Evolutionary conservation across 176 grass and related monocot species (phyloP).

Genomic region (Miscanthus lutarioriparius): DNA sequence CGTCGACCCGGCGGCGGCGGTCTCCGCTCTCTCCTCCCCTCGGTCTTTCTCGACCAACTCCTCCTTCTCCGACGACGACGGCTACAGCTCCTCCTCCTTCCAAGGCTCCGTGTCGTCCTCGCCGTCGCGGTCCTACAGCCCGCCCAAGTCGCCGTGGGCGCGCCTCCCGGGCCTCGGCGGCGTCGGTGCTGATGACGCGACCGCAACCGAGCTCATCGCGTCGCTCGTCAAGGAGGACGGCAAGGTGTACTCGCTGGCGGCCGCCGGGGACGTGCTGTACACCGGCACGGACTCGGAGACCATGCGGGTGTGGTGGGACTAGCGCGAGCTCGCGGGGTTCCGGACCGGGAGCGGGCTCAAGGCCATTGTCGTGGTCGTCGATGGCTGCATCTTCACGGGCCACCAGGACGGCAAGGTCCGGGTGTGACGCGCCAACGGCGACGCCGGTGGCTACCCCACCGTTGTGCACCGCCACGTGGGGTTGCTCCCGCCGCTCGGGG

Average conservation of each 20-base stretch:
- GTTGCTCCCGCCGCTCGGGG: slow-evolving; percentile 38
- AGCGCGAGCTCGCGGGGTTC: slow-evolving; percentile 28
- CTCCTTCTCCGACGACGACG: slow-evolving; percentile 47
- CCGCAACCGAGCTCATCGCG: slow-evolving; percentile 28
- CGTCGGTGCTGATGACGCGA: neutral
- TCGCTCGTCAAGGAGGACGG: slow-evolving; percentile 47
- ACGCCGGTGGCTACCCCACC: neutral
- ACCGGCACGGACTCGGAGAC: slow-evolving; percentile 58
- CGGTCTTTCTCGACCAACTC: slow-evolving; percentile 31
- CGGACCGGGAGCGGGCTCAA: slow-evolving; percentile 51
- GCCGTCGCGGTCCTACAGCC: slow-evolving; percentile 18
- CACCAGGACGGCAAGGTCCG: slow-evolving; percentile 65
- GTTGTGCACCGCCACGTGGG: slow-evolving; percentile 37
- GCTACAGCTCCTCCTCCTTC: slow-evolving; percentile 23
- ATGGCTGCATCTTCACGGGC: slow-evolving; percentile 52
- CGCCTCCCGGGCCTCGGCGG: slow-evolving; percentile 35
- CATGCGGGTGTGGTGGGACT: slow-evolving; percentile 51
- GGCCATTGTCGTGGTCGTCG: slow-evolving; percentile 41
- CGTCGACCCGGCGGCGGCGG: neutral
- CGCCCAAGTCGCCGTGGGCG: slow-evolving; percentile 53
- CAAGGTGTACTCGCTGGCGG: slow-evolving; percentile 56
- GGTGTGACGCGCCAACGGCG: slow-evolving; percentile 36
- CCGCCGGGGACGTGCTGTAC: slow-evolving; percentile 43
- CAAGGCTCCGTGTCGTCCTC: slow-evolving; percentile 24
- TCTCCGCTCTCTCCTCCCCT: neutral